Evolutionary conservation across 805 yeast genomes (phyloP), one percentile per base, ranked within the genome.

Genomic region (Teunomyces lycoperdinae): DNA sequence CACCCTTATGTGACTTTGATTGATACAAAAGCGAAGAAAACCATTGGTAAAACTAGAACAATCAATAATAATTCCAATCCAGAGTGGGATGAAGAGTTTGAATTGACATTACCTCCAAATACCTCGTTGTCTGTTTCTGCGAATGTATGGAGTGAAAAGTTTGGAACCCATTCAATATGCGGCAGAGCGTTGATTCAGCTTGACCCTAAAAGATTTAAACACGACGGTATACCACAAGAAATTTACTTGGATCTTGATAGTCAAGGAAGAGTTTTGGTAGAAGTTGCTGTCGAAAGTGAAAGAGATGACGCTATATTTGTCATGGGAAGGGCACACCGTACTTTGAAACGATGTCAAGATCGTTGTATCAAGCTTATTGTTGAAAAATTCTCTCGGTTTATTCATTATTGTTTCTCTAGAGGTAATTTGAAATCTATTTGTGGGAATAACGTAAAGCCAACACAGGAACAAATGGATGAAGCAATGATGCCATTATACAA

Each of bases 51-150:
- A 50, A 91, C 98, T 0, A 73, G 87, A 55, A 77, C 84, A 0
- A 71, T 87, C 3, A 71, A 74, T 28, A 79, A 79, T 46, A 79
- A 83, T 4, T 67, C 78, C 30, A 81, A 83, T 56, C 97, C 97
- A 0, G 79, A 77, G 11, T 92, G 95, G 95, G 87, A 88, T 57
- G 96, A 91, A 68, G 87, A 86, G 48, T 88, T 89, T 61, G 96
- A 89, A 62, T 49, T 71, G 7, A 67, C 70, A 3, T 44, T 72
- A 10, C 62, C 65, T 11, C 73, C 76, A 0, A 65, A 72, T 17
- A 64, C 76, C 1, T 60, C 77, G 1, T 67, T 76, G 32, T 72
- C 80, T 26, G 53, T 86, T 1, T 76, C 81, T 1, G 78, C 81
- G 1, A 83, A 85, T 1, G 78, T 87, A 0, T 88, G 96, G 95